Evolutionary conservation across 176 grass and related monocot genomes (phyloP).

Genomic region (Miscanthus lutarioriparius): DNA sequence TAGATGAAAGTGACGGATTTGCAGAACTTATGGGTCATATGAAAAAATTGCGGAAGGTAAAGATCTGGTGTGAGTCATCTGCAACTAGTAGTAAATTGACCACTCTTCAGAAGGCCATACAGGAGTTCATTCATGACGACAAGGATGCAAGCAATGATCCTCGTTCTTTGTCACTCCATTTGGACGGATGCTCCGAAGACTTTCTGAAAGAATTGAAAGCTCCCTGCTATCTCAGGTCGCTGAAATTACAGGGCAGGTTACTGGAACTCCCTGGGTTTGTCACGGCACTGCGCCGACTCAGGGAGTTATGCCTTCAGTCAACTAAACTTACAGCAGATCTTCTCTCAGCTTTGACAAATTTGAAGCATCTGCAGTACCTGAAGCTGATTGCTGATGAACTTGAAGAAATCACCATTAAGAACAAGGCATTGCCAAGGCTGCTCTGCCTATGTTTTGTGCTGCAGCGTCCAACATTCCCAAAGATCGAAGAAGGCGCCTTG

Average conservation of each 20-base stretch:
- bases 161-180: slow-evolving; percentile 28
- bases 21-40: neutral
- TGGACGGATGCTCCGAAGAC: neutral
- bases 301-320: slow-evolving; percentile 25
- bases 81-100: neutral
- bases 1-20: neutral
- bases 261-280: slow-evolving; percentile 31
- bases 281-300: neutral
- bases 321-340: neutral
- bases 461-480: slow-evolving; percentile 10
- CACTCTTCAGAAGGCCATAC: neutral
- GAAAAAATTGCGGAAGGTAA: slow-evolving; percentile 18
- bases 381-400: slow-evolving; percentile 28
- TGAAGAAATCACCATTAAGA: slow-evolving; percentile 8
- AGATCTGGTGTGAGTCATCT: neutral
- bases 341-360: slow-evolving; percentile 27
- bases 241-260: slow-evolving; percentile 13
- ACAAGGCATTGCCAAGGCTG: slow-evolving; percentile 5
- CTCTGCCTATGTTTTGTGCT: slow-evolving; percentile 21
- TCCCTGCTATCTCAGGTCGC: slow-evolving; percentile 23
- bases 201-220: slow-evolving; percentile 4
- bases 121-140: slow-evolving; percentile 23
- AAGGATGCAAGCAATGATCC: neutral
- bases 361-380: slow-evolving; percentile 24
- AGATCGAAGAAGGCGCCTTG: slow-evolving; percentile 23